Evolutionary conservation across 306 rosid genomes (phyloP), one percentile per base, ranked within the genome.

Genomic region (Vigna unguiculata): DNA sequence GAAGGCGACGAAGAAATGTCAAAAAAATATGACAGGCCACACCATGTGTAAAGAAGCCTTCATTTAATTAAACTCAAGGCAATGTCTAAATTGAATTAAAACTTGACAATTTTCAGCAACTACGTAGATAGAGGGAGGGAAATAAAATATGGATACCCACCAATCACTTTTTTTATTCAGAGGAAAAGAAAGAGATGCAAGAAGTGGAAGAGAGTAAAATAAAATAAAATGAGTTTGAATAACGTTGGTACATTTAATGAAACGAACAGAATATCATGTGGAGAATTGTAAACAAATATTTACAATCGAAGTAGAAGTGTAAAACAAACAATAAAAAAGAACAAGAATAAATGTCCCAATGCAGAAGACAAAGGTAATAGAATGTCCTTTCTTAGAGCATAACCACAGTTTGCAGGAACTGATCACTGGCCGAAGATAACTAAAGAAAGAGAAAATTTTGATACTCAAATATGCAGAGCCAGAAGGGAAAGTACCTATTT

Each of bases 401-500:
- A 52, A 62, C 22, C 21, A 63, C 16, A 62, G 68, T 22, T 51
- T 55, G 48, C 80, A 66, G 59, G 34, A 43, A 72, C 70, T 69
- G 70, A 75, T 6, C 72, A 30, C 28, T 22, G 38, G 9, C 5
- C 4, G 59, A 38, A n/a, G 59, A 65, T 8, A 46, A 34, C 69
- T 38, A 75, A 57, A 78, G 47, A 48, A 82, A 68, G 74, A 25
- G 5, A 32, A 49, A 54, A 76, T 76, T 72, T 76, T 67, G 68
- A 68, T 47, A 47, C 49, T 46, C 12, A 84, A 77, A 38, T 52
- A 58, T 11, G 52, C 77, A 81, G 76, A 71, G 70, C 84, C 83
- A 82, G 52, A 61, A 75, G 71, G 69, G 68, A n/a, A 71, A 67
- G 21, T 78, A 94, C 98, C 97, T 82, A 77, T 85, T 87, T 19